Evolutionary conservation across 164 flowering plant genomes (phyloP).

Genomic region (Magnolia changhungtana): DNA sequence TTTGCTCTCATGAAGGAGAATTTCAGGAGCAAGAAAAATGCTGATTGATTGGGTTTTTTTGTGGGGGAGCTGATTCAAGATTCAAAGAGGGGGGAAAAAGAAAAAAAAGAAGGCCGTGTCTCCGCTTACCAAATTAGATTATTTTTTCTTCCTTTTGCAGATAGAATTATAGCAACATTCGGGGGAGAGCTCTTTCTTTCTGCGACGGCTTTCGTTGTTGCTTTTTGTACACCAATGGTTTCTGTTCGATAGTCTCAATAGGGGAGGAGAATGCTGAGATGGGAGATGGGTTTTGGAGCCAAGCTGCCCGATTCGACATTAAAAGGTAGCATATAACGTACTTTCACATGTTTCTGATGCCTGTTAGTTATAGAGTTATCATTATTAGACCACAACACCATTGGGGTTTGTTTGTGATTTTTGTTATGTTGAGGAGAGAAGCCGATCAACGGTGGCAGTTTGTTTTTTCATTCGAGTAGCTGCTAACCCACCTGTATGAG

Average conservation of each 20-base stretch:
- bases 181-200: neutral
- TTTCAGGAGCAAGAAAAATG: slow-evolving; percentile 73
- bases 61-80: neutral
- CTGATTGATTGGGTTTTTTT: slow-evolving; percentile 9
- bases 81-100: neutral
- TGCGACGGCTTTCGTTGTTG: neutral
- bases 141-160: neutral
- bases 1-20: slow-evolving; percentile 68
- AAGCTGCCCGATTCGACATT: neutral
- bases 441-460: too few species aligned
- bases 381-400: too few species aligned
- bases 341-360: too few species aligned
- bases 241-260: neutral
- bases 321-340: too few species aligned
- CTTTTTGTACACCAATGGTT: neutral
- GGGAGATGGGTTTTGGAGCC: neutral
- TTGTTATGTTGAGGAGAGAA: too few species aligned
- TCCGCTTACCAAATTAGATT: neutral
- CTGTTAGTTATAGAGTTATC: too few species aligned
- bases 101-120: neutral
- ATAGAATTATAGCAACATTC: slow-evolving; percentile 2
- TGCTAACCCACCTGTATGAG: too few species aligned
- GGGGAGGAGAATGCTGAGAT: neutral
- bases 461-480: too few species aligned
- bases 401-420: too few species aligned